phyloP scores from a whole-genome alignment of 805 yeast genomes.

The Lachancea waltii region DNA sequence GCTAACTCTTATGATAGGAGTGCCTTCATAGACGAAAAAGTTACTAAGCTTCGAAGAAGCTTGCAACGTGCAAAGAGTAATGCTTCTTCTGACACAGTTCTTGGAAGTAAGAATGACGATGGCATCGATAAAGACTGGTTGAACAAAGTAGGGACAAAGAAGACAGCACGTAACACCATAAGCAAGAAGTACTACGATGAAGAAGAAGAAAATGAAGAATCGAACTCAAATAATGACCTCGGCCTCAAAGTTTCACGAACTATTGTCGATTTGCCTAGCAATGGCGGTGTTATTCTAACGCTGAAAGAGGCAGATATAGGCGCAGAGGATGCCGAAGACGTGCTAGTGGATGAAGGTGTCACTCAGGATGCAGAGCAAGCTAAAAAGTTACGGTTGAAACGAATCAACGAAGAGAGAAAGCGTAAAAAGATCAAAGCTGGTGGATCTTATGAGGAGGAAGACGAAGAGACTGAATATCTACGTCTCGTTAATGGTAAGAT shows the following conservation, averaged over 20 bases:
- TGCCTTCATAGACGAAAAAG: not conserved
- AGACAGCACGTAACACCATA: constrained; percentile 3
- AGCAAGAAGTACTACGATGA: constrained; percentile 9
- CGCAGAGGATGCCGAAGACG: constrained; percentile 22
- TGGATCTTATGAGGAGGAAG: constrained; percentile 18
- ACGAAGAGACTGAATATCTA: not conserved
- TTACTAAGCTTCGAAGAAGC: constrained; percentile 6
- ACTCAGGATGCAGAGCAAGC: constrained; percentile 27
- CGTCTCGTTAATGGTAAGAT: constrained; percentile 1
- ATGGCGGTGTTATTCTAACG: constrained; percentile 44
- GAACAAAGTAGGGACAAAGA: constrained; percentile 17
- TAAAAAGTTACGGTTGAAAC: constrained; percentile 28
- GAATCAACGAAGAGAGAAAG: constrained; percentile 32
- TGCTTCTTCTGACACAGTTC: constrained; percentile 21
- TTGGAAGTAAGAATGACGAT: constrained; percentile 9
- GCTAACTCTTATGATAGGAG: constrained; percentile 11
- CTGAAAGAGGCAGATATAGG: constrained; percentile 39
- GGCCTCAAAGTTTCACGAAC: constrained; percentile 45
- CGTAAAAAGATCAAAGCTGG: constrained; percentile 19
- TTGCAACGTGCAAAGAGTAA: constrained; percentile 14
- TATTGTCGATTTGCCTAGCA: constrained; percentile 35
- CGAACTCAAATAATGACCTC: constrained; percentile 19
- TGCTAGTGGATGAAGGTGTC: constrained; percentile 23
- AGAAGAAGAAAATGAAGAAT: constrained; percentile 17
- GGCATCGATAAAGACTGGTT: constrained; percentile 20